These are phyloP conservation scores for Calocera cornea DNA, from an alignment of 768 basidiomycete genomes.

Conservation along the genomic window DNA sequence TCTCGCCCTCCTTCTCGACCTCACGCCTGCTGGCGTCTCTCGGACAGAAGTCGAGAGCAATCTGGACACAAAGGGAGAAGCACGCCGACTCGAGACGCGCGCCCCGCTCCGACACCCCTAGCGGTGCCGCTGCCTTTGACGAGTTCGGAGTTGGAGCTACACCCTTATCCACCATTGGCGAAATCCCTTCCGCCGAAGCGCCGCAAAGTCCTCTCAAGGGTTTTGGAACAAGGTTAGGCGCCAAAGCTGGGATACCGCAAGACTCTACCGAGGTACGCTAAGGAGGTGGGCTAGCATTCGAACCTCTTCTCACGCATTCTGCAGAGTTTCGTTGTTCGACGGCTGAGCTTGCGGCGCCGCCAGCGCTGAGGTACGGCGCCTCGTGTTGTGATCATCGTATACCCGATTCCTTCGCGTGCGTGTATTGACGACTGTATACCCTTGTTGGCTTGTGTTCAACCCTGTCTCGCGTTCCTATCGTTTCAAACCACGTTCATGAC, in stretches of 20 bases:
- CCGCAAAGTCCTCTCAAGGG: too few relatives aligned
- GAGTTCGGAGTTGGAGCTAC: background rate
- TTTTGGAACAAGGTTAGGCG: too few relatives aligned
- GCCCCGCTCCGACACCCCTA: background rate
- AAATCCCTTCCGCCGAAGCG: background rate
- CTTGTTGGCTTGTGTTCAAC: too few relatives aligned
- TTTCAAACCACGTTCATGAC: too few relatives aligned
- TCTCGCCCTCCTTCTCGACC: background rate
- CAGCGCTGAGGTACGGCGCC: background rate
- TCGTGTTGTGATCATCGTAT: background rate
- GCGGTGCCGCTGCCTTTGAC: background rate
- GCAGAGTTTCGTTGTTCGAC: background rate
- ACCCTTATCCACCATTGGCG: background rate
- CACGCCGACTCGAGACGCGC: background rate
- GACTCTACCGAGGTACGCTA: background rate
- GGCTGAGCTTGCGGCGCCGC: background rate
- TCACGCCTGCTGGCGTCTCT: background rate
- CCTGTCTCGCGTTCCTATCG: too few relatives aligned
- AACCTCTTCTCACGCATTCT: background rate
- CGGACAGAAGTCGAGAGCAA: background rate
- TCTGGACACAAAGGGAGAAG: background rate
- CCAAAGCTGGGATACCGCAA: background rate
- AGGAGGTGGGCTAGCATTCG: background rate
- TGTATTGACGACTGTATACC: too few relatives aligned
- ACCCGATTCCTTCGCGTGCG: background rate